Conservation (phyloP, 192 early-diverging fungal species). For the Geranomyces variabilis region DNA sequence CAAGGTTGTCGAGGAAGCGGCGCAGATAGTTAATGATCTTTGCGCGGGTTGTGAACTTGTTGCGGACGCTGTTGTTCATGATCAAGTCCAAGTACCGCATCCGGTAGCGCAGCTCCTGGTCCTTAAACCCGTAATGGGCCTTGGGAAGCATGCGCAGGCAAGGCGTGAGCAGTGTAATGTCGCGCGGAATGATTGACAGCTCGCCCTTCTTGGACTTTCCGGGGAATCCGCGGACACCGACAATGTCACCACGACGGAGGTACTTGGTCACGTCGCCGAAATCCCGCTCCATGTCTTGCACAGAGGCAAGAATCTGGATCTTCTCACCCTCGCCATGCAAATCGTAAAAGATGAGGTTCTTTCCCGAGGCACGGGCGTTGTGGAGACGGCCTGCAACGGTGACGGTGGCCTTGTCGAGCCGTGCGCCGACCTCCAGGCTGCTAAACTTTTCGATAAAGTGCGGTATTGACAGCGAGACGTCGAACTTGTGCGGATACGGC, state of each 20-base stretch:
- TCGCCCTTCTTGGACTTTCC: conserved; percentile 92
- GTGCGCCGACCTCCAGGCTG: conserved; percentile 70
- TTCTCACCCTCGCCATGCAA: conserved; percentile 90
- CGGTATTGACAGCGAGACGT: conserved; percentile 81
- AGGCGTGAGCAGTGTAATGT: conserved; percentile 85
- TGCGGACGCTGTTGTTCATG: conserved; percentile 95
- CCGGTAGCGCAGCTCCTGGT: conserved; percentile 96
- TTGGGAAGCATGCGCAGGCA: conserved; percentile 97
- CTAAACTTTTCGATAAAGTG: conserved; percentile 86
- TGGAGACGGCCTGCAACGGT: conserved; percentile 91
- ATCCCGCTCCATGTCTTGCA: conserved; percentile 63
- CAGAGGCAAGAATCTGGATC: conserved; percentile 91
- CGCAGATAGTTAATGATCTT: conserved; percentile 97
- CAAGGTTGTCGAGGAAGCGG: conserved; percentile 89
- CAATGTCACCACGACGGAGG: conserved; percentile 93
- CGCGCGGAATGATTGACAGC: conserved; percentile 90
- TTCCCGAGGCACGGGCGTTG: conserved; percentile 90
- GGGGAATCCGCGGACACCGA: conserved; percentile 90
- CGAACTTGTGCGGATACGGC: conserved; percentile 99
- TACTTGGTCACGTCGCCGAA: conserved; percentile 81
- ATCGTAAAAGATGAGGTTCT: conserved; percentile 95
- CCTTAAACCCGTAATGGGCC: conserved; percentile 92
- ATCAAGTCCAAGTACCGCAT: conserved; percentile 98
- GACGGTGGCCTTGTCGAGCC: conserved; percentile 68
- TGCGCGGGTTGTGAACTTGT: conserved; percentile 91